Evolutionary conservation across 306 rosid genomes (phyloP), one percentile per base, ranked within the genome.

Genomic region (Cicer arietinum): DNA sequence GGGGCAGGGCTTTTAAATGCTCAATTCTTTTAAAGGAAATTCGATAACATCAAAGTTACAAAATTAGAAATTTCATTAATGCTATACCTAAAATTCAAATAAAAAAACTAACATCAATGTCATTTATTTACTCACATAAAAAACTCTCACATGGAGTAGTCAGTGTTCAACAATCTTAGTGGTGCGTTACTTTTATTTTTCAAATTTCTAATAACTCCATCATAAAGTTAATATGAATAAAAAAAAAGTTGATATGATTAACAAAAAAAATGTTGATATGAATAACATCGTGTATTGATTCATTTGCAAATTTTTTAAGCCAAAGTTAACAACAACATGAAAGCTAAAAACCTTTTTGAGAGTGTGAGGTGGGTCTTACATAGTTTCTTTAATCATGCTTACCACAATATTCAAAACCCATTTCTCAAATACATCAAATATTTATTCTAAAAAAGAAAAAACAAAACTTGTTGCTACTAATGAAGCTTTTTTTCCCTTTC

Each of bases 401-500:
- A 70, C 72, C 75, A 62, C 63, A 60, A 64, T 59, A 65, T 58
- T 25, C 25, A 82, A 77, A 67, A 75, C 79, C 85, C 89, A 89
- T 69, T 68, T 67, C 39, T 80, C 59, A 69, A 46, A 75, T 69
- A 18, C 65, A 30, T 45, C 81, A 43, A 80, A 57, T 10, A 30
- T 18, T 46, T 61, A 4, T 68, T 10, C 80, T 0, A 65, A 77
- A 81, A 37, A 72, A 59, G 46, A 41, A 81, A 79, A 71, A 62
- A 39, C 14, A 35, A 64, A 71, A 25, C 40, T 67, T 81, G 46
- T 7, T 17, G 54, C 1, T 35, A 50, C 85, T 77, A 77, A 94
- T 94, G 99, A 87, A 63, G 81, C 83, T 81, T 78, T 77, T 35
- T 44, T 79, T 83, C 75, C 56, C 77, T 13, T 80, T 84, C 48